phyloP scores from a whole-genome alignment of 345 rosid species.

The Ceriops zippeliana region DNA sequence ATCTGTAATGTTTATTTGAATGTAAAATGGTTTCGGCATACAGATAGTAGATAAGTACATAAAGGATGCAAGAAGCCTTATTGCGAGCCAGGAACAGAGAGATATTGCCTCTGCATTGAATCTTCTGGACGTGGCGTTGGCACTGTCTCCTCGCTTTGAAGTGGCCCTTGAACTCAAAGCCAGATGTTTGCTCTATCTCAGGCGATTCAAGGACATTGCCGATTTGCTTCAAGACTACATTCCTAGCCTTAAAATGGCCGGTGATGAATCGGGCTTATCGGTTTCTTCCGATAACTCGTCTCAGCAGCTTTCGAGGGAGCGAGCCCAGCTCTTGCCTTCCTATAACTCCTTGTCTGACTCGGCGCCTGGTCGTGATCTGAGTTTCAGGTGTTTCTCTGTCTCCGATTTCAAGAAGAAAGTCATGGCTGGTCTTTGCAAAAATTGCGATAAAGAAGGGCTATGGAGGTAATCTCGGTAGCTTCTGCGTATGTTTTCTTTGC shows the following conservation, averaged over 20 bases:
- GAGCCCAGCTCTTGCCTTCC: conserved; percentile 49
- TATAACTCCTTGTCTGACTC: conserved; percentile 15
- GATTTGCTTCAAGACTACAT: conserved; percentile 84
- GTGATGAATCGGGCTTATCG: conserved; percentile 50
- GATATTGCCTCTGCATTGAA: conserved; percentile 60
- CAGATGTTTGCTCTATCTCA: conserved; percentile 57
- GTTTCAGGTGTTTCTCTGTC: conserved; percentile 70
- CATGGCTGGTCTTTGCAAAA: conserved; percentile 73
- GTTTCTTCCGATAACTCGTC: conserved; percentile 53
- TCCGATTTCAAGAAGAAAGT: conserved; percentile 89
- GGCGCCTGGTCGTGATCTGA: conserved; percentile 38
- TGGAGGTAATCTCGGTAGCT: conserved; percentile 64
- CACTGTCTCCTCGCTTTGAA: conserved; percentile 72
- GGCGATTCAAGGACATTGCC: conserved; percentile 71
- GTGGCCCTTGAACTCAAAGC: conserved; percentile 77
- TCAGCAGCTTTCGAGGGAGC: conserved; percentile 41
- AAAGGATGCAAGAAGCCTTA: conserved; percentile 62
- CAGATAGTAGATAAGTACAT: conserved; percentile 78
- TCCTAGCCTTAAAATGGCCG: conserved; percentile 60
- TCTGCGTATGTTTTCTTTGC: too few relatives aligned
- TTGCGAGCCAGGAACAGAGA: conserved; percentile 57
- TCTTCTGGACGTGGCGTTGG: conserved; percentile 75
- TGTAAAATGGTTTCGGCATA: not conserved
- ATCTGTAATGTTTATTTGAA: not conserved
- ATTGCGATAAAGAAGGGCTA: conserved; percentile 72